Percentiles rank a stretch among this genome's conserved stretches.
Evolutionary conservation across 179 eudicot genomes (phyloP).

Genomic region (Silene noctiflora): DNA sequence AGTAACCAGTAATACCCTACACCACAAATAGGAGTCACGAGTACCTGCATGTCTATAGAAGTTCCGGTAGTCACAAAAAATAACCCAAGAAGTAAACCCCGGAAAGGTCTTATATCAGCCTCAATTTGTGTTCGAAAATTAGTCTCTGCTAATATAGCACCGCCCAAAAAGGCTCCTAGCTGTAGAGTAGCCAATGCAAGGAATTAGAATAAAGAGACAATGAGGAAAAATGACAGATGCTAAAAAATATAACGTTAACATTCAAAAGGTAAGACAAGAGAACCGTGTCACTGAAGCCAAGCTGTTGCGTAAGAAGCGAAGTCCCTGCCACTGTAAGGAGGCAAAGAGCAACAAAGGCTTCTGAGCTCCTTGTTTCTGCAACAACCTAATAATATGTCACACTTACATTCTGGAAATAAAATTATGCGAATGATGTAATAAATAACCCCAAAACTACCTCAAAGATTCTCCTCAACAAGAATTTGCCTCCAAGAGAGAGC

Average conservation of each 20-base stretch:
- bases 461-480: constrained; percentile 71
- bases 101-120: constrained; percentile 96
- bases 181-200: constrained; percentile 31
- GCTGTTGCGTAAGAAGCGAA: constrained; percentile 88
- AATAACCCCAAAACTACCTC: constrained; percentile 52
- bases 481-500: constrained; percentile 90
- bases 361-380: constrained; percentile 98
- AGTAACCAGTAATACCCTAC: not conserved
- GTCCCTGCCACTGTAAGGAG: constrained; percentile 95
- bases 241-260: not conserved
- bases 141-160: constrained; percentile 93
- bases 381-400: constrained; percentile 61
- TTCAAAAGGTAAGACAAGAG: constrained; percentile 15
- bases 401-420: constrained; percentile 23
- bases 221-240: constrained; percentile 3
- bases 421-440: constrained; percentile 10
- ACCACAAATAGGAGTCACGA: not conserved
- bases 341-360: constrained; percentile 98
- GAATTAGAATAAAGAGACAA: constrained; percentile 13
- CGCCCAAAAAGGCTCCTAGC: constrained; percentile 99
- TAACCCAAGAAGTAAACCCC: constrained; percentile 95
- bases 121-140: constrained; percentile 97
- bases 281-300: constrained; percentile 99
- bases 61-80: constrained; percentile 97
- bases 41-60: constrained; percentile 92